These are phyloP conservation scores for Jaltomata sinuosa DNA, from an alignment of 257 asterid species.

Conservation along the genomic window DNA sequence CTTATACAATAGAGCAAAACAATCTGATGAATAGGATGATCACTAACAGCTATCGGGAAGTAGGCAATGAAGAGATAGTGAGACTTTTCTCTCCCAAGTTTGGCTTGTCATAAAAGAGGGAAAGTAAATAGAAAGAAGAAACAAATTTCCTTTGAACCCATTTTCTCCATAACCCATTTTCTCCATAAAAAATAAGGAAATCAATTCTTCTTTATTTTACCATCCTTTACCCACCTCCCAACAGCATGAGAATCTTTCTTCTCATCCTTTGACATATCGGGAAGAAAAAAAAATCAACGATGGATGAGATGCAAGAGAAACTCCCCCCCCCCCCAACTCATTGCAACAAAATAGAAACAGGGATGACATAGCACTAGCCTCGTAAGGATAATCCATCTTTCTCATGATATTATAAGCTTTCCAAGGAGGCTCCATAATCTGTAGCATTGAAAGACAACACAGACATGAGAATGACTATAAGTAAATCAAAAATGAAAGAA, in stretches of 20 bases:
- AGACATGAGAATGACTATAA: not conserved
- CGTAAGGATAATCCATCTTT: constrained; percentile 95
- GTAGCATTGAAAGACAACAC: constrained; percentile 17
- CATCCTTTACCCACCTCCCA: not conserved
- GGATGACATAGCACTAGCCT: constrained; percentile 45
- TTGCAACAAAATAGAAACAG: constrained; percentile 4
- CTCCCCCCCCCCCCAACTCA: not conserved
- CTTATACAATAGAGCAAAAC: not conserved
- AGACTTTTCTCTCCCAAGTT: not conserved
- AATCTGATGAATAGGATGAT: not conserved
- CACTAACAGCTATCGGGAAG: not conserved
- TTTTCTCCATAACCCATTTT: not conserved
- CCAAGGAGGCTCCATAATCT: constrained; percentile 99
- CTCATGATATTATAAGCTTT: constrained; percentile 73
- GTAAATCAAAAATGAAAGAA: not conserved
- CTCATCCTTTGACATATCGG: not conserved
- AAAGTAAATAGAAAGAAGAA: not conserved
- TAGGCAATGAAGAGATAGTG: not conserved
- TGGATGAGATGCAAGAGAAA: not conserved
- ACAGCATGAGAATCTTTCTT: not conserved
- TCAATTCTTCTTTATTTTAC: not conserved
- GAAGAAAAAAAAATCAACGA: not conserved
- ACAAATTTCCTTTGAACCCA: not conserved
- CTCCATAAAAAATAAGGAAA: not conserved
- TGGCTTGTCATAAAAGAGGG: not conserved